These are phyloP conservation scores for Zygoascus ofunaensis DNA, from an alignment of 805 yeast genomes.

Conservation along the genomic window DNA sequence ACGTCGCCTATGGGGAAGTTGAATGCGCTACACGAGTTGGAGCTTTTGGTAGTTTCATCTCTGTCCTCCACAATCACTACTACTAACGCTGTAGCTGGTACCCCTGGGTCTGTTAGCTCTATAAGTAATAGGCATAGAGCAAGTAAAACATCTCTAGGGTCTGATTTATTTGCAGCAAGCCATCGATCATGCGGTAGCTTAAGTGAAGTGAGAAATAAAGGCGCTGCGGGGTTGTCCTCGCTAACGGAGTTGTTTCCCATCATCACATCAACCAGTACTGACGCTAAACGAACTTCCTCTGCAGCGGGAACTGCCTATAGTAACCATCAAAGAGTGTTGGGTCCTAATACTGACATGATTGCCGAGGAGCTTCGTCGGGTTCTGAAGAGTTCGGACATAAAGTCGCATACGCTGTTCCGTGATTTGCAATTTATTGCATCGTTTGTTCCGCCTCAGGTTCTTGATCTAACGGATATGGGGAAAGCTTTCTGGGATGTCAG, in stretches of 20 bases:
- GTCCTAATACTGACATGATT: conserved; percentile 26
- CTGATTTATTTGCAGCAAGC: conserved; percentile 10
- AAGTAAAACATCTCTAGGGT: conserved; percentile 16
- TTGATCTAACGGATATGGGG: conserved; percentile 25
- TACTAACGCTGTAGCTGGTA: conserved; percentile 3
- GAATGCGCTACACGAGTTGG: conserved; percentile 20
- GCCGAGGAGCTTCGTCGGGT: conserved; percentile 26
- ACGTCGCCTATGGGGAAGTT: conserved; percentile 23
- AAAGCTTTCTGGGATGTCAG: conserved; percentile 31
- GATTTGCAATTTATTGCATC: conserved; percentile 29
- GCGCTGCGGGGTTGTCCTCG: conserved; percentile 13
- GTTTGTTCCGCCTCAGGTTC: conserved; percentile 23
- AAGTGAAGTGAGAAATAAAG: background rate
- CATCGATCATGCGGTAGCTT: background rate
- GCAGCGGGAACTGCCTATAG: conserved; percentile 9
- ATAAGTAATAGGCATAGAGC: background rate
- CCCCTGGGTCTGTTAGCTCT: conserved; percentile 17
- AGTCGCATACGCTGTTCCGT: conserved; percentile 26
- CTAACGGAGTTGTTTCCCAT: conserved; percentile 18
- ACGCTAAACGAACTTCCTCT: conserved; percentile 18
- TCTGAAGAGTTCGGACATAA: conserved; percentile 20
- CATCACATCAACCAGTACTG: conserved; percentile 20
- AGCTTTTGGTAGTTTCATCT: conserved; percentile 20
- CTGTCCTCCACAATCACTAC: conserved; percentile 6
- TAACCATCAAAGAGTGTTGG: conserved; percentile 6